Evolutionary conservation across 2,329 filamentous ascomycete species (phyloP), one percentile per base, ranked within the genome.

Genomic region (Fusarium falciforme): DNA sequence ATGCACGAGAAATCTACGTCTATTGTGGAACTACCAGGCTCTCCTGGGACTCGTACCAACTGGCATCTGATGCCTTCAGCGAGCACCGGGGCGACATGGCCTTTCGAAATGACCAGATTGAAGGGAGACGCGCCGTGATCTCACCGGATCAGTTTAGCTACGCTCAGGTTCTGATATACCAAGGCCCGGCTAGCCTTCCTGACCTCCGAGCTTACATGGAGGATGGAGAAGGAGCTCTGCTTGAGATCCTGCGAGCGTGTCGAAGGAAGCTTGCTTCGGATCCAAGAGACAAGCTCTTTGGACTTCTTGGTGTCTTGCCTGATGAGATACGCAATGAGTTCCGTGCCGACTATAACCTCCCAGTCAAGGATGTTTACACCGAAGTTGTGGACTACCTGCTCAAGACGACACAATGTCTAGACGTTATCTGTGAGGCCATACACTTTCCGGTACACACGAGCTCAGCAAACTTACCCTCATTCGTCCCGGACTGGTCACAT

Each of bases 401-500:
- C 5, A 68, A 73, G 9, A 73, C 58, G 0, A 73, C 70, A 0
- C 57, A 70, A 20, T 66, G 25, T 0, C 20, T 73, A 0, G 71
- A 73, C 4, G 42, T 73, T 3, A 73, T 73, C 10, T 67, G 70
- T 9, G 71, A 73, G 17, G 57, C 70, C 1, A 40, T 73, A 22
- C 38, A 73, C 8, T 73, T 71, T 3, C 71, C 71, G 1, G 29
- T 60, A 2, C 59, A 67, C 1, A 61, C 40, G 1, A 70, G 66
- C n/a, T 62, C 70, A 2, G 20, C 40, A 2, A 70, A 67, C 6
- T 9, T 73, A 2, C 71, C 71, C 1, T 67, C 71, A 0, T 73
- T 73, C 14, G 66, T 73, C 12, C 71, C 71, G 1, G 71, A 73
- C 47, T 73, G 71, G 71, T 73, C 71, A 1, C 67, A 73, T 22